Evolutionary conservation across 2,329 filamentous ascomycete genomes (phyloP), one percentile per base, ranked within the genome.

Genomic region (Botrytis cinerea): DNA sequence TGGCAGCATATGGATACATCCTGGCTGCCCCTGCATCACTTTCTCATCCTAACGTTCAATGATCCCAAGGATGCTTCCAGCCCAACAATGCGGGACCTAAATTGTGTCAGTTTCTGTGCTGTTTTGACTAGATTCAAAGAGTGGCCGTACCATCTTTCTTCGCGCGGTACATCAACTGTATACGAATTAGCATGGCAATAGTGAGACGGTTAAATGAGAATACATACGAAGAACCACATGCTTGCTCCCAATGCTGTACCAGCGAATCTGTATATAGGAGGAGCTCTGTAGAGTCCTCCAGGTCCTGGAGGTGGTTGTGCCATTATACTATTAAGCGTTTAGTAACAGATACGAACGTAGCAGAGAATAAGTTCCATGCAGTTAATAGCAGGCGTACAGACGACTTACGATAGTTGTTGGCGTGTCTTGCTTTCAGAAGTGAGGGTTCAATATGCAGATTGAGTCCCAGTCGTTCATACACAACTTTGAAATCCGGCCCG

Each of bases 191-290:
- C 70, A 72, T 66, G 25, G 4, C n/a, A 35, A 2, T n/a, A 22
- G 22, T 8, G 22, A 20, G 2, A 20, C 64, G n/a, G 12, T 40
- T 10, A 63, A 4, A 18, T 9, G 25, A 40, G 74, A 66, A 74
- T 73, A 86, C 92, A 81, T 89, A 98, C 95, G 84, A 96, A 99
- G 85, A 99, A 98, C 96, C 96, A 99, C 96, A 98, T 99, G 85
- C 92, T 93, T 72, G 96, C 96, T 78, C 94, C 93, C 76, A 99
- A 87, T 75, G 91, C 93, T 62, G 94, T 98, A 64, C 93, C 95
- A 74, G 91, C 89, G 83, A 95, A 92, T 82, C 93, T 90, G 86
- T 98, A 97, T 77, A 97, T 81, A 63, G 89, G 90, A 75, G 89
- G 86, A 67, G 84, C 87, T 69, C 51, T 69, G 48, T 69, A 69